These are phyloP conservation scores for Cladophialophora chaetospira DNA, from an alignment of 2,329 filamentous ascomycete species.

Conservation along the genomic window DNA sequence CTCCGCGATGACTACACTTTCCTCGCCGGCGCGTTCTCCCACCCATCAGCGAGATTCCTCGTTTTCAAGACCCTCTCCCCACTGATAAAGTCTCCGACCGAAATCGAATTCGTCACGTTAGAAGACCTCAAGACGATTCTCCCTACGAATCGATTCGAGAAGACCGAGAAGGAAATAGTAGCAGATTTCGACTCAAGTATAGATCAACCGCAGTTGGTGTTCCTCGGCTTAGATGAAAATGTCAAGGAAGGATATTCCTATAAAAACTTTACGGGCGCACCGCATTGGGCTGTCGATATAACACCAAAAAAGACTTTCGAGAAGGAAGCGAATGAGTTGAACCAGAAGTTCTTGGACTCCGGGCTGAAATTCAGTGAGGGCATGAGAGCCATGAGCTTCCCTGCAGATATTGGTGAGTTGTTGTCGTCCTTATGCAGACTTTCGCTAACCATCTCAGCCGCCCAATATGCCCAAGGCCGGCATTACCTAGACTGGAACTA, in stretches of 20 bases:
- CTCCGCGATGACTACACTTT: constrained; percentile 51
- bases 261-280: constrained; percentile 71
- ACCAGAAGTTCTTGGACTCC: constrained; percentile 60
- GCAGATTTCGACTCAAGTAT: constrained; percentile 71
- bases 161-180: constrained; percentile 71
- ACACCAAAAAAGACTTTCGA: constrained; percentile 69
- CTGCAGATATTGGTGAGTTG: constrained; percentile 63
- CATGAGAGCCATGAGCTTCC: constrained; percentile 62
- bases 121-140: constrained; percentile 71
- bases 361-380: constrained; percentile 69
- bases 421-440: neutral
- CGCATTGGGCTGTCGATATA: constrained; percentile 88
- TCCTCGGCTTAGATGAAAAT: constrained; percentile 78
- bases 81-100: constrained; percentile 61
- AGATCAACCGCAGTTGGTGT: constrained; percentile 72
- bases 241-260: constrained; percentile 45
- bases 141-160: constrained; percentile 69
- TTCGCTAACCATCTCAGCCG: constrained; percentile 66
- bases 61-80: constrained; percentile 78
- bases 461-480: constrained; percentile 85
- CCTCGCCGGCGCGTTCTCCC: constrained; percentile 50
- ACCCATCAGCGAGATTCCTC: constrained; percentile 63
- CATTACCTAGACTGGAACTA: constrained; percentile 92
- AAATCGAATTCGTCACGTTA: constrained; percentile 69
- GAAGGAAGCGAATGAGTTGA: constrained; percentile 63